Base-by-base conservation (phyloP, 2,329 filamentous ascomycete species). In the Alternaria sp. region DNA sequence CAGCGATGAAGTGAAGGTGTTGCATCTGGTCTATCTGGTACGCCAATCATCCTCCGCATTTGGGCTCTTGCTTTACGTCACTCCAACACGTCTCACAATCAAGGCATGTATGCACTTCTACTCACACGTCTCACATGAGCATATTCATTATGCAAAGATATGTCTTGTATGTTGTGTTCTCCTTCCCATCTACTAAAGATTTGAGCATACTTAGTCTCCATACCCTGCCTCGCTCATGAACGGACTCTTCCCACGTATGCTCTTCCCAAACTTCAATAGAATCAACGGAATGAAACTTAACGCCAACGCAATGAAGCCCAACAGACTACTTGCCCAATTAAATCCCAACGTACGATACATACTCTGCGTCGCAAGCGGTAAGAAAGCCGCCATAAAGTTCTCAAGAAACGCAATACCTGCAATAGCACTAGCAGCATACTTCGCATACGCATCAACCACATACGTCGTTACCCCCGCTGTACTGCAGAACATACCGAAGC, bases 281-380 rank as follows among this genome's bases (percentile, higher is more conserved):
- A 84, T 72, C 15, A 86, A 72, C 0, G 84, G 85, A 32, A 81
- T 81, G 44, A 79, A 80, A 49, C 81, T 82, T 55, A 86, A 65
- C 10, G 73, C 59, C 47, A 86, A 60, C 9, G 81, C 81, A 2
- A 84, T 51, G 36, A 85, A 83, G 0, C 75, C 84, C 21, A 86
- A 66, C 23, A 86, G 61, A 17, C 77, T 82, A 65, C 83, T 85
- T 25, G 84, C 84, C 83, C 83, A 85, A 1, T 82, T 76, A 50
- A 84, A 84, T 0, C 83, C 84, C 10, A 86, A 68, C 28, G 77
- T 79, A 2, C 76, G 76, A 66, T 86, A 86, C 82, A 86, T 83
- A 45, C 73, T 79, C 61, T 81, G 76, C 17, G 83, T 80, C 1
- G 83, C 82, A 21, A 87, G 68, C 1, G 84, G 84, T 58, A 86